Evolutionary conservation across 2,329 filamentous ascomycete species (phyloP), one percentile per base, ranked within the genome.

Genomic region (Akanthomyces uredinophilus): DNA sequence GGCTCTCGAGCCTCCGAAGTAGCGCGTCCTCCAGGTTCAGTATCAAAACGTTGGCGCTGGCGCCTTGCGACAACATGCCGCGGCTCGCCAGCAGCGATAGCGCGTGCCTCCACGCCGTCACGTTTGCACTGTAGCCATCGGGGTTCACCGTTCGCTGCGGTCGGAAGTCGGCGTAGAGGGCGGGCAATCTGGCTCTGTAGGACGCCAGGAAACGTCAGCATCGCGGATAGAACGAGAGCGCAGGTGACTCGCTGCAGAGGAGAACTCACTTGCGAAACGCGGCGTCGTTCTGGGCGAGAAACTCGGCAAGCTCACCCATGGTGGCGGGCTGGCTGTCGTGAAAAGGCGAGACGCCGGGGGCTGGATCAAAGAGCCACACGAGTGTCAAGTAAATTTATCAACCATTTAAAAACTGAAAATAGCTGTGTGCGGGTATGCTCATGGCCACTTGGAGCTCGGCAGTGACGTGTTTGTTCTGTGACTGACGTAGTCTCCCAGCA

Each of bases 141-240:
- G 92, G 91, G 71, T 96, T 96, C 24, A 90, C 85, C 44, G 83
- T 85, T 68, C 83, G 83, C 67, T 94, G 91, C 5, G 85, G 76
- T 43, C 86, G 81, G 71, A 96, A 96, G 73, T 96, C 92, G 53
- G 92, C 93, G 77, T 96, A 96, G 51, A 96, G 86, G 5, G 92
- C 93, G 14, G 91, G 87, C 14, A 96, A 82, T 55, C 92, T 90
- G 65, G 87, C 84, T 77, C 88, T 92, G 66, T 73, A 74, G 18
- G 0, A 46, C 10, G 65, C 43, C 7, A 14, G 7, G 11, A 16
- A 32, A 16, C 11, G 22, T 46, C 27, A 53, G 43, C 16, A 51
- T 8, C 27, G 14, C 8, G 13, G 6, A 7, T 5, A 29, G 37
- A 6, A 11, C n/a, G 13, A 18, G 24, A 11, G 18, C 1, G 27